Percentiles rank a stretch among this genome's conserved stretches.
These are phyloP conservation scores for Cryptococcus sp. DNA, from an alignment of 1,284 basidiomycete genomes.

Conservation along the genomic window DNA sequence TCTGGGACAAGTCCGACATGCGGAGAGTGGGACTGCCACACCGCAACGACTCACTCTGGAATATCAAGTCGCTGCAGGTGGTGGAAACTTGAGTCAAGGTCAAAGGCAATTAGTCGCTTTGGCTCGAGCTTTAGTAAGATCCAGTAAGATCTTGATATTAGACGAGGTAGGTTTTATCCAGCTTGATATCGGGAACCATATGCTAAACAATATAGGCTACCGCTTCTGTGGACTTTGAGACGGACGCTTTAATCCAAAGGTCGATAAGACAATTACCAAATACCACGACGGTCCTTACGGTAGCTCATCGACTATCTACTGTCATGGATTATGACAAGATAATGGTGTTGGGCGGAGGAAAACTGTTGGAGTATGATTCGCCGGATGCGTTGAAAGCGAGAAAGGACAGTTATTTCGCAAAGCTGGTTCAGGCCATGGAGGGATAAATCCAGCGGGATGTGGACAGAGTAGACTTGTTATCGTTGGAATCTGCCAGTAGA, in stretches of 20 bases:
- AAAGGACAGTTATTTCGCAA: constrained; percentile 54
- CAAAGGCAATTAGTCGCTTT: constrained; percentile 62
- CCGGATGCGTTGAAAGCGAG: constrained; percentile 58
- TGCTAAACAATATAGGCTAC: constrained; percentile 34
- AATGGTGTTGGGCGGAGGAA: constrained; percentile 53
- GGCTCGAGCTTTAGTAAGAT: constrained; percentile 54
- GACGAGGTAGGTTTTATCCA: constrained; percentile 49
- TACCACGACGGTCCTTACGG: constrained; percentile 47
- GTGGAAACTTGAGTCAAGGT: constrained; percentile 64
- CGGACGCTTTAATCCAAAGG: constrained; percentile 51
- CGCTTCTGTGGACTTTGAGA: constrained; percentile 48
- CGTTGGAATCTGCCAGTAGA: no score
- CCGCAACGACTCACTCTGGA: constrained; percentile 45
- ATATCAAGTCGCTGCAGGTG: constrained; percentile 47
- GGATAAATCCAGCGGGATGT: constrained; percentile 7
- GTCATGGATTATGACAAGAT: constrained; percentile 55
- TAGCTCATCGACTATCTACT: constrained; percentile 50
- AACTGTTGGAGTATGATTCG: constrained; percentile 54
- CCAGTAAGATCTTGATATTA: constrained; percentile 53
- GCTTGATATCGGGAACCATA: background rate
- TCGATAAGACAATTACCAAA: constrained; percentile 49
- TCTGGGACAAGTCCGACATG: constrained; percentile 31
- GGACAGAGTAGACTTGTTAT: background rate
- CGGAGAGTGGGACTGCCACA: constrained; percentile 23
- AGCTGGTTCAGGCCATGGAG: constrained; percentile 56